phyloP scores from a whole-genome alignment of 345 rosid genomes.

The Murraya koenigii region DNA sequence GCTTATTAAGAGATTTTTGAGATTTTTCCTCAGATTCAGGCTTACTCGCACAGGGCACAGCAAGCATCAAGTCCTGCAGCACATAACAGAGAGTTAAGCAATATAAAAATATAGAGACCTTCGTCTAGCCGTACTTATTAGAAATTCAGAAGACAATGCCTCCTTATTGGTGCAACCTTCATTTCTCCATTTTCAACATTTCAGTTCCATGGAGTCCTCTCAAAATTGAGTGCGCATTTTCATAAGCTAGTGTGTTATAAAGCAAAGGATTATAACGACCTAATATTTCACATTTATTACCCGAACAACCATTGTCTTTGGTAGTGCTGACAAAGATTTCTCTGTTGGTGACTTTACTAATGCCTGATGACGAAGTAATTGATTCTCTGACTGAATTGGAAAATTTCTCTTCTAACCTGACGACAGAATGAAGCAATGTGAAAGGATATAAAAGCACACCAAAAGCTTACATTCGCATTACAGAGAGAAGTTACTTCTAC shows the following conservation, averaged over 20 bases:
- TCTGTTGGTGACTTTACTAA: constrained; percentile 55
- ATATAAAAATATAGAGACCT: constrained; percentile 5
- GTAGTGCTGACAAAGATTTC: constrained; percentile 62
- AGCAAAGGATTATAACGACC: constrained; percentile 2
- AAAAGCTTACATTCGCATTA: not conserved
- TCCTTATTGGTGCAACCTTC: constrained; percentile 57
- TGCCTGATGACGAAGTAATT: constrained; percentile 68
- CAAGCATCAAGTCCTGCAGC: constrained; percentile 58
- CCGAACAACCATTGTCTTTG: constrained; percentile 66
- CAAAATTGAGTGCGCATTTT: constrained; percentile 30
- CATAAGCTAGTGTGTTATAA: constrained; percentile 10
- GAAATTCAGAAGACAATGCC: constrained; percentile 1
- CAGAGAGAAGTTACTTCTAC: not conserved
- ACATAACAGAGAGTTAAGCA: constrained; percentile 14
- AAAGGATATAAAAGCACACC: not conserved
- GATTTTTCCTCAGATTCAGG: constrained; percentile 97
- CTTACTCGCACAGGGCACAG: constrained; percentile 56
- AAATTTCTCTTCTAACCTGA: constrained; percentile 48
- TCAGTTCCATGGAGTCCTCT: constrained; percentile 91
- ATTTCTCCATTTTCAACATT: constrained; percentile 64
- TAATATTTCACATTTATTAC: constrained; percentile 30
- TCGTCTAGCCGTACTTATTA: not conserved
- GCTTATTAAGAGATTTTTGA: constrained; percentile 89
- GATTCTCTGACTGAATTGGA: constrained; percentile 64
- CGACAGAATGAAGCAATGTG: not conserved